phyloP scores from a whole-genome alignment of 306 rosid genomes.

The Vigna reflexopilosa region DNA sequence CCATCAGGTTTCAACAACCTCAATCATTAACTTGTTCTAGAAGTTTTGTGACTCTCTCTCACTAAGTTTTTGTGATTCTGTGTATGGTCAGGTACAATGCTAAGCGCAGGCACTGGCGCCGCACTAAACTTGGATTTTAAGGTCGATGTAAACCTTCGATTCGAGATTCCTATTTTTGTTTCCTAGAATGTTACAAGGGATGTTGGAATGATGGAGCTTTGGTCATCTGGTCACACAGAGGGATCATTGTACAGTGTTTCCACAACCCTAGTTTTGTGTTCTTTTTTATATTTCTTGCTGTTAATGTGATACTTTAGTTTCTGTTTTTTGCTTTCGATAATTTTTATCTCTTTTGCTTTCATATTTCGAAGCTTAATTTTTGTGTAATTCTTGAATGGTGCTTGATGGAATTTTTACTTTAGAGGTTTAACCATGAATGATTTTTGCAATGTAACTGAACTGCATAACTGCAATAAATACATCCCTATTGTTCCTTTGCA shows the following conservation, averaged over 20 bases:
- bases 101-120: constrained; percentile 97
- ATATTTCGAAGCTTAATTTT: too few relatives aligned
- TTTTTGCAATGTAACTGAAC: too few relatives aligned
- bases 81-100: constrained; percentile 69
- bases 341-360: neutral
- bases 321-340: too few relatives aligned
- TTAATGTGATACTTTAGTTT: constrained; percentile 5
- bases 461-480: too few relatives aligned
- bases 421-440: too few relatives aligned
- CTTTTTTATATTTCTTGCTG: neutral
- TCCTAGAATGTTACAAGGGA: neutral
- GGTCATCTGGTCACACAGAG: neutral
- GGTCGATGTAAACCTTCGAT: constrained; percentile 9
- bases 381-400: too few relatives aligned
- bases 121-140: constrained; percentile 86
- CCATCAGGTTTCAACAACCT: constrained; percentile 53
- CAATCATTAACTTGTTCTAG: neutral
- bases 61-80: neutral
- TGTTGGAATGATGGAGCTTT: constrained; percentile 23
- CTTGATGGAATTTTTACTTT: too few relatives aligned
- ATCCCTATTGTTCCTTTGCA: too few relatives aligned
- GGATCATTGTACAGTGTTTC: constrained; percentile 23
- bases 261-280: neutral
- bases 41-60: neutral
- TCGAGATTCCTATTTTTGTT: neutral